phyloP scores from a whole-genome alignment of 805 yeast genomes.

The Yarrowia hollandica region DNA sequence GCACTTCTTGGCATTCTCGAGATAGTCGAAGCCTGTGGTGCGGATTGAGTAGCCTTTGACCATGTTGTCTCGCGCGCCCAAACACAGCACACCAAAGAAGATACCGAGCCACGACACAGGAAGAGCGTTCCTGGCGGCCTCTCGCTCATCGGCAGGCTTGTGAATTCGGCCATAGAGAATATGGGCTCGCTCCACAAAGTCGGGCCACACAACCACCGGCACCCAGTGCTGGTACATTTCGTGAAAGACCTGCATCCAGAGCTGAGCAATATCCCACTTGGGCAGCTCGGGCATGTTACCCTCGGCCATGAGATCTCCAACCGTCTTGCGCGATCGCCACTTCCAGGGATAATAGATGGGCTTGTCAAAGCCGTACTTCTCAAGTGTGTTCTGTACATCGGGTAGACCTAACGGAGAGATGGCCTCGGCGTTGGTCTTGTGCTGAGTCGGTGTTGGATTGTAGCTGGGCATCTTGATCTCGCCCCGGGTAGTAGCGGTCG shows the following conservation, averaged over 20 bases:
- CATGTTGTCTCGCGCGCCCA: constrained; percentile 34
- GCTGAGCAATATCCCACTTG: constrained; percentile 31
- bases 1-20: constrained; percentile 23
- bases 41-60: constrained; percentile 31
- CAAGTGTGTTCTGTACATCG: neutral
- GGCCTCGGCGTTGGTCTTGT: constrained; percentile 24
- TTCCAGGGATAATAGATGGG: constrained; percentile 31
- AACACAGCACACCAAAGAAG: constrained; percentile 36
- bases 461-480: constrained; percentile 16
- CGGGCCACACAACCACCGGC: constrained; percentile 38
- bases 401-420: neutral
- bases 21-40: constrained; percentile 14
- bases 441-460: neutral
- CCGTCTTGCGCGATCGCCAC: constrained; percentile 12
- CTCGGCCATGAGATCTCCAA: constrained; percentile 16
- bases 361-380: constrained; percentile 12
- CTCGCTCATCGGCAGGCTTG: constrained; percentile 13
- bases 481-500: neutral
- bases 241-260: constrained; percentile 33
- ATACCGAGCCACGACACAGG: constrained; percentile 33
- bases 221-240: constrained; percentile 36
- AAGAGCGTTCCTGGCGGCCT: constrained; percentile 1
- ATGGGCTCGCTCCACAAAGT: constrained; percentile 32
- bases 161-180: constrained; percentile 30
- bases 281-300: constrained; percentile 31